Evolutionary conservation across 2,329 filamentous ascomycete genomes (phyloP).

Genomic region (Epicoccum sorghinum): DNA sequence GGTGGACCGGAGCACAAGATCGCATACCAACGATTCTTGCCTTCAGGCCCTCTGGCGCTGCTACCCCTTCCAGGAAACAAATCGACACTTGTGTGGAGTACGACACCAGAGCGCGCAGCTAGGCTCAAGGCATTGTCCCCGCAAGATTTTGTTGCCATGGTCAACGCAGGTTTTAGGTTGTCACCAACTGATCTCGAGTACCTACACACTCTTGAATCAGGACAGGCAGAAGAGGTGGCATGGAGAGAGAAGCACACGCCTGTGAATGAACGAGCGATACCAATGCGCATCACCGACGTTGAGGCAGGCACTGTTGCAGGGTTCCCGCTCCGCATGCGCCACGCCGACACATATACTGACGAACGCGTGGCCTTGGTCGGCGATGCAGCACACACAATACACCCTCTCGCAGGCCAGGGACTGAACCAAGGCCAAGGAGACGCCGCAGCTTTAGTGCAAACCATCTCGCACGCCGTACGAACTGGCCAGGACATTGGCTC

Average conservation of each 20-base stretch:
- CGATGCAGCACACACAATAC: slow-evolving; percentile 93
- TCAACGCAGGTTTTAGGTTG: slow-evolving; percentile 92
- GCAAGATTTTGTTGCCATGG: slow-evolving; percentile 79
- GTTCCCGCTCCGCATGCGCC: slow-evolving; percentile 88
- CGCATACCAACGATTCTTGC: slow-evolving; percentile 94
- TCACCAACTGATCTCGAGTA: slow-evolving; percentile 79
- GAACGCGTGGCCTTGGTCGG: slow-evolving; percentile 92
- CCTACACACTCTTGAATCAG: slow-evolving; percentile 68
- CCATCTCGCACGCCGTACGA: slow-evolving; percentile 75
- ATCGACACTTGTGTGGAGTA: slow-evolving; percentile 93
- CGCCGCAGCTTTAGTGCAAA: slow-evolving; percentile 75
- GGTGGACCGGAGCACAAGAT: slow-evolving; percentile 61
- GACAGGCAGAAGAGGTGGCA: slow-evolving; percentile 73
- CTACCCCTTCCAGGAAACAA: slow-evolving; percentile 84
- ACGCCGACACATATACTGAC: slow-evolving; percentile 90
- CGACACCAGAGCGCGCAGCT: slow-evolving; percentile 78
- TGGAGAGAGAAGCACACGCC: slow-evolving; percentile 81
- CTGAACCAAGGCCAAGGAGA: slow-evolving; percentile 93
- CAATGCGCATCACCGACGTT: slow-evolving; percentile 70
- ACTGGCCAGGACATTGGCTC: slow-evolving; percentile 90
- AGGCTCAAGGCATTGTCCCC: slow-evolving; percentile 76
- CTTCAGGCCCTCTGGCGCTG: slow-evolving; percentile 88
- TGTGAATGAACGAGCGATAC: slow-evolving; percentile 57
- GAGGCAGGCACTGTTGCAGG: slow-evolving; percentile 83
- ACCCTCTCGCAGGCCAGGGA: slow-evolving; percentile 92